Evolutionary conservation across 1,284 basidiomycete genomes (phyloP), one percentile per base, ranked within the genome.

Genomic region (Cutaneotrichosporon mucoides): DNA sequence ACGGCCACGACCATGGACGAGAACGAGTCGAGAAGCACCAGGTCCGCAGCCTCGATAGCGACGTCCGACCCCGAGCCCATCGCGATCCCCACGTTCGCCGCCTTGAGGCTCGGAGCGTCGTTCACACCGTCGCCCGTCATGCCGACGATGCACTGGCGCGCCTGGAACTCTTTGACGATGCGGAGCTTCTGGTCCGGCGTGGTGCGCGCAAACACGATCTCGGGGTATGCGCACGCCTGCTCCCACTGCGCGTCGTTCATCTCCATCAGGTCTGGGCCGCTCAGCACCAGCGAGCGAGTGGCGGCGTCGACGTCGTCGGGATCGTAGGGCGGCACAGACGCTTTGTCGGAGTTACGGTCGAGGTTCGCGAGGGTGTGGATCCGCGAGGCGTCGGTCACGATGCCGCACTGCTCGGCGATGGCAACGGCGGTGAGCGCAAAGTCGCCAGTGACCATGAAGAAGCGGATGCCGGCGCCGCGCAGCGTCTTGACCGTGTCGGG

Each of bases 201-300:
- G 1, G 86, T 88, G 37, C 87, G 82, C 0, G 87, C 85, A 62
- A 89, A 89, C 7, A 88, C 86, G 57, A 88, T 82, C 70, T 88
- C 87, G 36, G 83, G 80, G 71, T 85, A 88, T 53, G 80, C 69
- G 48, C 81, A 81, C 16, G 82, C 78, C 55, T 76, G 73, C 48
- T 83, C 78, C 84, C 84, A 85, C 57, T 84, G 81, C 6, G 66
- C 44, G 16, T 81, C 75, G 12, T 73, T 77, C 75, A 83, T 78
- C 38, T 75, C 76, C 70, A 81, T 81, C 56, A 86, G 74, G 58
- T 85, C 84, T 6, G 78, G 61, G 4, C 84, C 84, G 13, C 81
- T 83, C 46, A 85, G 73, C 10, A 84, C 83, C 50, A 83, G 75
- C 51, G 80, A 78, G 55, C 56, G 50, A 7, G 42, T 35, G 3